Evolutionary conservation across 805 yeast species (phyloP).

Genomic region (Saturnispora mendoncae): DNA sequence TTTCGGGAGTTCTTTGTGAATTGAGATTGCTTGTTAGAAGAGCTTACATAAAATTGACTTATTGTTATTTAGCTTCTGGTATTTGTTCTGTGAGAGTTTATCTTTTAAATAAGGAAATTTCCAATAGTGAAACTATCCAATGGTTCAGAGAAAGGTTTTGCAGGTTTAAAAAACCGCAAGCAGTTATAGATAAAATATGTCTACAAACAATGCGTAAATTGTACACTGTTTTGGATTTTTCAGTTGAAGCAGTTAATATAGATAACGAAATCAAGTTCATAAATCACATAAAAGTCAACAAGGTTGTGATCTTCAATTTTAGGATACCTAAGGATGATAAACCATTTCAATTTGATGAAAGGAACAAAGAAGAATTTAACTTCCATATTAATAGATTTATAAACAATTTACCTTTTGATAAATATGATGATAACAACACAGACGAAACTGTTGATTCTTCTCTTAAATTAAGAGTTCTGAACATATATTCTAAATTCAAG

Average conservation of each 20-base stretch:
- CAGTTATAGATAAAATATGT: slow-evolving; percentile 30
- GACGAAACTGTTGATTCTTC: neutral
- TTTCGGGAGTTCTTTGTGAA: slow-evolving; percentile 26
- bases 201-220: slow-evolving; percentile 29
- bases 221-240: slow-evolving; percentile 37
- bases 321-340: neutral
- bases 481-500: slow-evolving; percentile 30
- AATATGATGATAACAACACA: neutral
- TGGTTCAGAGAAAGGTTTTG: slow-evolving; percentile 28
- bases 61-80: slow-evolving; percentile 20
- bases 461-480: slow-evolving; percentile 15
- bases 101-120: slow-evolving; percentile 37
- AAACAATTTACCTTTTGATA: slow-evolving; percentile 14
- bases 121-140: slow-evolving; percentile 26
- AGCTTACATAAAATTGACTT: slow-evolving; percentile 39
- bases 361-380: slow-evolving; percentile 12
- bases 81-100: slow-evolving; percentile 37
- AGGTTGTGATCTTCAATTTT: slow-evolving; percentile 8
- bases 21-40: slow-evolving; percentile 36
- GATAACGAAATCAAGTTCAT: slow-evolving; percentile 8
- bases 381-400: slow-evolving; percentile 33
- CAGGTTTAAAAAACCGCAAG: slow-evolving; percentile 27
- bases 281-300: neutral
- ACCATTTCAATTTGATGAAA: neutral
- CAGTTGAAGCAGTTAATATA: slow-evolving; percentile 31